Evolutionary conservation across 768 basidiomycete genomes (phyloP), one percentile per base, ranked within the genome.

Genomic region (Amanita brunnescens): DNA sequence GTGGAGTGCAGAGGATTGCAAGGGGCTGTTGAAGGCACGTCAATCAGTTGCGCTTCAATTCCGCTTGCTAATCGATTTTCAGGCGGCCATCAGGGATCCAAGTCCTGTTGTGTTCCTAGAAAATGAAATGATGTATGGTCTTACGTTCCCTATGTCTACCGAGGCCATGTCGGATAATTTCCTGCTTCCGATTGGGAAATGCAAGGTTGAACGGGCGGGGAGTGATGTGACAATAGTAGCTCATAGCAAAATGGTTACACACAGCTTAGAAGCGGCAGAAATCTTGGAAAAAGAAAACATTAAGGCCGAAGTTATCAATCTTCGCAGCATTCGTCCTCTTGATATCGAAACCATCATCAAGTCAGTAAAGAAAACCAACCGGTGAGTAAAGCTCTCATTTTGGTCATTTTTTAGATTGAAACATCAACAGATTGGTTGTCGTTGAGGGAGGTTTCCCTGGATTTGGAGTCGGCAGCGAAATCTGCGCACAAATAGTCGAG

Each of bases 91-190:
- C 64, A 90, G 96, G 34, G 96, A 99, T 69, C 94, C 94, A 49
- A 98, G 95, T 74, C 93, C 93, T 12, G 89, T 97, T 59, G 93
- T 97, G 58, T 93, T 99, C 80, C 87, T 99, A 47, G 96, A 99
- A 67, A 99, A 99, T 71, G 96, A 99, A 70, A 92, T 99, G 82
- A 70, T 99, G 66, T 99, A 99, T 73, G 96, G 96, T 70, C 83
- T 93, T 57, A 80, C 87, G 32, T 99, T 98, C 86, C 93, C 94
- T 45, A 86, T 98, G 85, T 91, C 92, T 23, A 67, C 83, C 56
- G 94, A 94, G 62, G 94, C 92, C 60, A 84, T 96, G 83, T 92
- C 91, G 47, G 90, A 94, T 67, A 81, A 90, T 72, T 99, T 92
- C 80, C 68, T 94, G 39, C 74, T 98, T 49, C 95, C 94, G 32